These are phyloP conservation scores for Trichoderma lentiforme DNA, from an alignment of 2,329 filamentous ascomycete species.

Conservation along the genomic window DNA sequence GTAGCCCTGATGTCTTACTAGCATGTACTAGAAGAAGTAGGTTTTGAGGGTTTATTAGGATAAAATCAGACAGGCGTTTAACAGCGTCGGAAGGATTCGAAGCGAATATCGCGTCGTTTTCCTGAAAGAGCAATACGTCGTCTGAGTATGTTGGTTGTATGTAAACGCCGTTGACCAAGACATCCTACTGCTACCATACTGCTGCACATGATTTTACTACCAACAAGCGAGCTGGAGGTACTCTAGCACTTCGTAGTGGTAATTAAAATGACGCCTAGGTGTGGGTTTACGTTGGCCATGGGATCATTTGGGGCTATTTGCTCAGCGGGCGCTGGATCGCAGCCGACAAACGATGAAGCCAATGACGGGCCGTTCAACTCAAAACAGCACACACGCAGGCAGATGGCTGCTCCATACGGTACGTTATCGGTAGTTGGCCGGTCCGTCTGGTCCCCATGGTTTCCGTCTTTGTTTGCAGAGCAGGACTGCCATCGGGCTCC, in stretches of 20 bases:
- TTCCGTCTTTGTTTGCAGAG: not conserved
- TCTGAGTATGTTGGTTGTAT: not conserved
- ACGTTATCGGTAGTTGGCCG: not conserved
- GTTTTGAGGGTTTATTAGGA: not conserved
- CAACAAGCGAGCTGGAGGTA: not conserved
- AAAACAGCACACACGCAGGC: not conserved
- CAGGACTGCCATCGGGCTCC: not conserved
- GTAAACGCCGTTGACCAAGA: not conserved
- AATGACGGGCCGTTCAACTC: not conserved
- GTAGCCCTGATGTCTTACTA: not conserved
- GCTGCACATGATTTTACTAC: not conserved
- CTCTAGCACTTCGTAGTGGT: not conserved
- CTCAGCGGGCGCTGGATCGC: not conserved
- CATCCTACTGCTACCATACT: not conserved
- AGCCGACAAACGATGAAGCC: constrained; percentile 4
- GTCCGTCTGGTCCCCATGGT: not conserved
- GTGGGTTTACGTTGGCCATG: not conserved
- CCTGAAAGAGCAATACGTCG: not conserved
- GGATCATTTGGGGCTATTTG: not conserved
- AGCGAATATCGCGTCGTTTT: not conserved
- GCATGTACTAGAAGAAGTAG: not conserved
- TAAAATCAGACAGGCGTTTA: not conserved
- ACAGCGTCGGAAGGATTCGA: not conserved
- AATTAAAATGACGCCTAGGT: not conserved
- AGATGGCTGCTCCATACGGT: not conserved